Base-by-base conservation (phyloP, 2,329 filamentous ascomycete genomes). In the Colletotrichum cuscutae region DNA sequence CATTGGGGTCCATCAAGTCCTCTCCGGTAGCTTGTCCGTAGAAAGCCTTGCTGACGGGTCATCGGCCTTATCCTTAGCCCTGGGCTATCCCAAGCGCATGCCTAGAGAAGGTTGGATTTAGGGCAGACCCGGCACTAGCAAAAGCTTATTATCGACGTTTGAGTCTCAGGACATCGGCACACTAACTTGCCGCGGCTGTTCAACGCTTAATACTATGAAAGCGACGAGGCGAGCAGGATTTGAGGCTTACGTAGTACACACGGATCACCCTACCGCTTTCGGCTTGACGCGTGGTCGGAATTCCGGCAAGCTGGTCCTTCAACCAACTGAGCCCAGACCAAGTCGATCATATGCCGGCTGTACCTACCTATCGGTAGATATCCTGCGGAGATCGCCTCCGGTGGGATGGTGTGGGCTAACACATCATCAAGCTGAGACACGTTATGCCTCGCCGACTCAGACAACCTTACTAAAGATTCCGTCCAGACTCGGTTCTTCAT, bases 201-300 rank as follows among this genome's bases (percentile, higher is more conserved):
- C 37, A 22, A 69, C 52, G 22, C 52, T 22, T 19, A 65, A 53
- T 24, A 49, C 37, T 8, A 22, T 37, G 30, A 52, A 19, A 13
- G 28, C 22, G 22, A 53, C 53, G 61, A 58, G 28, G 37, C 60
- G 53, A 28, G 28, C 22, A 49, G 15, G 22, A 22, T 37, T 35
- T 58, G 11, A 49, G 53, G 67, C 67, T 53, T 58, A 6, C n/a
- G n/a, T n/a, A n/a, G n/a, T n/a, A n/a, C 61, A 9, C n/a, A 62
- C 19, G 24, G 28, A 57, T 37, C 52, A 49, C 26, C 15, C 22
- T 57, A 3, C 66, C 66, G 2, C 7, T 65, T 59, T 58, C 37
- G 67, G 61, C 52, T 28, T 58, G 67, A 69, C 53, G 60, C 60
- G 67, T 26, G 53, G 60, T 59, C 67, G 60, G 67, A 37, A 58